A percentile compares a stretch with the other conserved stretches of the same genome.
Conservation (phyloP, 306 rosid genomes). For the Erythrophleum fordii region DNA sequence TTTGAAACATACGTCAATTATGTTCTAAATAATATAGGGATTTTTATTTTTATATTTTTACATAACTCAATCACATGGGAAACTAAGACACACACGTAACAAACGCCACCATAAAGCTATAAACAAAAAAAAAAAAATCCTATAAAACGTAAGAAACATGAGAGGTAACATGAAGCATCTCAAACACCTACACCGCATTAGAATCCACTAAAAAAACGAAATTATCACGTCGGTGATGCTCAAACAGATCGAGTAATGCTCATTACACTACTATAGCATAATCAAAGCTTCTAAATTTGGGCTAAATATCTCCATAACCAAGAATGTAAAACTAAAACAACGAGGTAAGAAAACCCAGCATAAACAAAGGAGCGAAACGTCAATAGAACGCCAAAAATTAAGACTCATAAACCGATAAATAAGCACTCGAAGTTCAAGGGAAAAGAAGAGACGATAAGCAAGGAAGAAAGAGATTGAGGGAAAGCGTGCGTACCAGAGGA, state of each 20-base stretch:
- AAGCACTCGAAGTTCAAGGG: neutral
- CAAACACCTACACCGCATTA: neutral
- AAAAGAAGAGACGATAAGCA: too few relatives aligned
- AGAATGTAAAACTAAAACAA: neutral
- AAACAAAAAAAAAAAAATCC: neutral
- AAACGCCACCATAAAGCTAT: neutral
- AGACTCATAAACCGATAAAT: neutral
- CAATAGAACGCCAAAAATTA: neutral
- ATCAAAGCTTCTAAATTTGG: neutral
- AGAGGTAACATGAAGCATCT: neutral
- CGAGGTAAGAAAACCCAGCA: neutral
- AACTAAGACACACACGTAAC: neutral
- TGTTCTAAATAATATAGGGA: neutral
- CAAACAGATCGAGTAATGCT: neutral
- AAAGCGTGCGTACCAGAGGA: slow-evolving; percentile 3
- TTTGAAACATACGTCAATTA: neutral
- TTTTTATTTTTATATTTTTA: neutral
- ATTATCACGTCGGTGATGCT: neutral
- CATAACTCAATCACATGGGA: neutral
- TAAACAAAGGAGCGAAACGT: neutral
- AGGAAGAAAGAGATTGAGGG: neutral
- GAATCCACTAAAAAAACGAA: neutral
- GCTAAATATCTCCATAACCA: neutral
- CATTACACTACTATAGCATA: neutral
- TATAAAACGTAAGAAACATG: neutral